Conservation (phyloP, 2,329 filamentous ascomycete species). For the Xenoacremonium recifei region DNA sequence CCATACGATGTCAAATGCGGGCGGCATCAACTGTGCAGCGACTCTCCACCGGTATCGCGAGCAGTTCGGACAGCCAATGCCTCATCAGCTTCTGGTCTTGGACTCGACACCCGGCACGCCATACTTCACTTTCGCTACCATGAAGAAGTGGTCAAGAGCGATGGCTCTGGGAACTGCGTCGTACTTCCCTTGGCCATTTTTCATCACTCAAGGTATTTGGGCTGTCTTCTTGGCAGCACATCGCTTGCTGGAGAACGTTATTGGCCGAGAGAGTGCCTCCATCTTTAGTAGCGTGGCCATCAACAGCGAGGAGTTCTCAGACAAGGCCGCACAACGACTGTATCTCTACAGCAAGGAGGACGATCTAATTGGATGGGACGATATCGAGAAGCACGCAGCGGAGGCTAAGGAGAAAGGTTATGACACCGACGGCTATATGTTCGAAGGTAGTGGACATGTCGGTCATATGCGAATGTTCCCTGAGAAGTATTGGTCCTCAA, state of each 20-base stretch:
- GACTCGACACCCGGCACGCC: constrained; percentile 55
- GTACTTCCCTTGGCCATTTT: constrained; percentile 49
- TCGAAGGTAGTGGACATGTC: constrained; percentile 59
- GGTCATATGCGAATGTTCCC: constrained; percentile 58
- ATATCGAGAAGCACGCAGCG: constrained; percentile 54
- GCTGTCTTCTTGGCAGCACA: constrained; percentile 39
- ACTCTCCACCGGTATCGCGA: constrained; percentile 46
- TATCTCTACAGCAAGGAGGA: constrained; percentile 61
- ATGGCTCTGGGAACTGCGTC: constrained; percentile 49
- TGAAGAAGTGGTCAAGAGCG: constrained; percentile 51
- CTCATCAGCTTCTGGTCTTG: constrained; percentile 46
- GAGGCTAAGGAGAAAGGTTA: constrained; percentile 49
- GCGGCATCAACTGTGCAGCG: constrained; percentile 51
- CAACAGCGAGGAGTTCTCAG: constrained; percentile 36
- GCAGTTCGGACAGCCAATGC: constrained; percentile 37
- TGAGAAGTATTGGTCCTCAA: constrained; percentile 55
- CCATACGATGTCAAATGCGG: constrained; percentile 59
- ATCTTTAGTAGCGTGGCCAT: constrained; percentile 36
- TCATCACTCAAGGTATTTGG: constrained; percentile 47
- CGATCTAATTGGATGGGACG: constrained; percentile 52
- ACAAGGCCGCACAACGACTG: constrained; percentile 41
- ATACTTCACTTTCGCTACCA: constrained; percentile 38
- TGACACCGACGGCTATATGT: constrained; percentile 47
- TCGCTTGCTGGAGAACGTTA: constrained; percentile 31
- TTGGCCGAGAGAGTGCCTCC: constrained; percentile 40